These are phyloP conservation scores for Dichotomopilus funicola DNA, from an alignment of 2,329 filamentous ascomycete genomes.

Conservation along the genomic window DNA sequence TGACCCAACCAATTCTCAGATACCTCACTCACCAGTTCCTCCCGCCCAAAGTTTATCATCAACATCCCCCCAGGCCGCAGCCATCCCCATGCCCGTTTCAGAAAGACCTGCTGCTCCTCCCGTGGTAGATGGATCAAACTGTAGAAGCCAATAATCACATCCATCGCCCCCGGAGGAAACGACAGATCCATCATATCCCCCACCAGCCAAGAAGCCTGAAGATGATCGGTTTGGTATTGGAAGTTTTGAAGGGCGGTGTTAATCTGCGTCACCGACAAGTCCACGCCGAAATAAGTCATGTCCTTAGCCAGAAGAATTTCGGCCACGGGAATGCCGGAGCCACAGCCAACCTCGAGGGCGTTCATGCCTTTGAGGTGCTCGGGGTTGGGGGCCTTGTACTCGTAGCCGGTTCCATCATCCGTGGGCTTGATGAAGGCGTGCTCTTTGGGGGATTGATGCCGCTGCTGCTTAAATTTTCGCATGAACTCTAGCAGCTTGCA, in stretches of 20 bases:
- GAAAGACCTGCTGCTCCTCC: conserved; percentile 41
- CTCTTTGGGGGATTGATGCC: background rate
- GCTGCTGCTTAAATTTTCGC: background rate
- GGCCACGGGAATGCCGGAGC: conserved; percentile 34
- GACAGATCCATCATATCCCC: conserved; percentile 36
- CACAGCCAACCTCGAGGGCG: conserved; percentile 39
- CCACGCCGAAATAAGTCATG: conserved; percentile 33
- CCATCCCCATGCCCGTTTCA: conserved; percentile 41
- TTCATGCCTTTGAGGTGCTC: conserved; percentile 4
- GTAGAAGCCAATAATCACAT: conserved; percentile 47
- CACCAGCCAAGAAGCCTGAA: conserved; percentile 19
- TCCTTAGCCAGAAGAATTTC: conserved; percentile 27
- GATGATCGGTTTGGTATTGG: background rate
- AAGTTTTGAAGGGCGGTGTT: conserved; percentile 27
- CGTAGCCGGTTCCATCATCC: background rate
- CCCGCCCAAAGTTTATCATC: conserved; percentile 40
- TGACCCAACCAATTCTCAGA: conserved; percentile 33
- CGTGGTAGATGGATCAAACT: conserved; percentile 49
- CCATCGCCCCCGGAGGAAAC: conserved; percentile 32
- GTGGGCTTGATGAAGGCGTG: background rate
- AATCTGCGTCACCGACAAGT: conserved; percentile 37
- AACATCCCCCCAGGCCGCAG: conserved; percentile 45
- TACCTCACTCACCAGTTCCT: conserved; percentile 25
- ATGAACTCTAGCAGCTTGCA: conserved; percentile 28
- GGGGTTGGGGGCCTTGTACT: background rate